Base-by-base conservation (phyloP, 306 rosid species). In the Hippophae gyantsensis region DNA sequence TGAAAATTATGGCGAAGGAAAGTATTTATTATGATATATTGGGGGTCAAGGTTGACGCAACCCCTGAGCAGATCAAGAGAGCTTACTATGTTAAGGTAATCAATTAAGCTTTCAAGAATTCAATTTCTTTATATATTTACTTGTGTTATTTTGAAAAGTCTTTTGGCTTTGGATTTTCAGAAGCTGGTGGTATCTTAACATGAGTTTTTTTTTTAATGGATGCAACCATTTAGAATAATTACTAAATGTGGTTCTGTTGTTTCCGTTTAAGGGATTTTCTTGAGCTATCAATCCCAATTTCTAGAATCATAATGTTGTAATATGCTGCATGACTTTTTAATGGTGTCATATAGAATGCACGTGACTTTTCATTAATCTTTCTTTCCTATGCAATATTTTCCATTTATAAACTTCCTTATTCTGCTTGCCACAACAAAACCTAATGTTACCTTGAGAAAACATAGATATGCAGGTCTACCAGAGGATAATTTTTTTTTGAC, bases 51-150 rank as follows among this genome's bases (percentile, higher is more conserved):
- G 80, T 78, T 42, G 85, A 88, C 51, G 89, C 93, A 62, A 66
- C 96, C 71, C 58, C 89, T 41, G 74, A 86, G 43, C 95, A 88
- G 8, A 85, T 92, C 44, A 92, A 92, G 69, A 92, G 84, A 67
- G 99, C 96, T 66, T 92, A 92, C 78, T 92, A 88, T 65, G 10
- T 92, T 52, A 88, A 84, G 95, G 99, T 93, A 65, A 51, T 2
- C 25, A n/a, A 8, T 2, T 27, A n/a, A 8, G 26, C 9, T 42
- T 46, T 40, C n/a, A 7, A 18, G 2, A 13, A 0, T 56, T 32
- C 40, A 9, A 10, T 58, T 23, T 48, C 43, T 57, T 57, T 58
- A 12, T 14, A 42, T 18, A 43, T 48, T 56, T 43, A 10, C 40
- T 59, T 6, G 2, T 44, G 27, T 53, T 6, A 10, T 43, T 52